Evolutionary conservation across 805 yeast species (phyloP), one percentile per base, ranked within the genome.

Genomic region (Lachancea thermotolerans): DNA sequence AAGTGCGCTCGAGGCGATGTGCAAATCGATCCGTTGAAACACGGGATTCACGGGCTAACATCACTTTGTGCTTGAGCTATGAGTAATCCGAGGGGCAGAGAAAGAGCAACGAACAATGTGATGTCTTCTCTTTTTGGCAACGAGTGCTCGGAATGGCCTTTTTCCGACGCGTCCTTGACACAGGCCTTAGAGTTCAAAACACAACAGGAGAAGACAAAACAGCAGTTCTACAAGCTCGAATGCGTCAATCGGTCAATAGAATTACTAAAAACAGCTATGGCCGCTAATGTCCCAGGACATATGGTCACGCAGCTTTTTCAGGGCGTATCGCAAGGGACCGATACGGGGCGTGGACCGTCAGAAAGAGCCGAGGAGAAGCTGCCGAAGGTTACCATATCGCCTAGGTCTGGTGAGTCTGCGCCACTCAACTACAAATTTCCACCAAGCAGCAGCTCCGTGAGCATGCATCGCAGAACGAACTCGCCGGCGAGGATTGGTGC

Each of bases 171-270:
- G 8, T 73, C 88, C 2, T 70, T 81, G 27, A 60, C 70, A 21
- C 78, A 75, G 50, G 81, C 88, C 0, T 64, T 87, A 32, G 71
- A 72, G 30, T 71, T 83, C 28, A 72, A 79, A 42, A 62, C 78
- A 2, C 89, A 87, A 59, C 91, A 84, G 57, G 96, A 90, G 60
- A 72, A 75, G 37, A 83, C 96, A 1, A 83, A 82, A 52, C 96
- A 89, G 60, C 93, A 84, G 52, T 81, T 71, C 53, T 82, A 84
- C 59, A 75, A 73, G 44, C 67, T 82, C 16, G 95, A 89, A 58
- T 66, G 74, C 35, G 70, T 82, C 21, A 73, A 74, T 35, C 73
- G 75, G 45, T 74, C 84, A 17, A 64, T 83, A 29, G 81, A 82
- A 42, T 69, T 89, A 15, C 56, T 90, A 41, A 77, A 77, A 47